These are phyloP conservation scores for Aspergillus bertholletiae DNA, from an alignment of 495 filamentous ascomycete genomes.

Conservation along the genomic window DNA sequence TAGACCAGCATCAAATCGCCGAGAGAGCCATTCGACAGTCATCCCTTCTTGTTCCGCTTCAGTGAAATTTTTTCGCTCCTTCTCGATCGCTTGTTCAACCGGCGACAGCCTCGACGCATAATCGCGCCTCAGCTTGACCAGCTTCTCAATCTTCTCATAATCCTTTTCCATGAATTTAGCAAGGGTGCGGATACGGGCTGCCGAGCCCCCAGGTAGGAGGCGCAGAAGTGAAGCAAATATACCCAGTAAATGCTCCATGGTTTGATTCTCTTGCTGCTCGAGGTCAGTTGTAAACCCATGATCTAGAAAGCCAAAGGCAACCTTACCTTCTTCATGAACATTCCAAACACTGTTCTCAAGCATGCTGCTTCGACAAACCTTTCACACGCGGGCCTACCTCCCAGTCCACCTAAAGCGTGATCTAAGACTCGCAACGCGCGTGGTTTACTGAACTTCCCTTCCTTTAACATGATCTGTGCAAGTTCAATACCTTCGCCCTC, in stretches of 20 bases:
- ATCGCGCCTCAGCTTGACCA: constrained; percentile 67
- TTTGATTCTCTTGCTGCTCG: constrained; percentile 56
- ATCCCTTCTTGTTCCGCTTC: constrained; percentile 59
- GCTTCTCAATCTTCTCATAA: constrained; percentile 74
- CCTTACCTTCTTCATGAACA: constrained; percentile 84
- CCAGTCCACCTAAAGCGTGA: constrained; percentile 66
- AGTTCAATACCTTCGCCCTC: constrained; percentile 93
- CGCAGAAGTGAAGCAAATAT: constrained; percentile 86
- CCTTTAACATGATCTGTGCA: constrained; percentile 80
- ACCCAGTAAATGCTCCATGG: constrained; percentile 81
- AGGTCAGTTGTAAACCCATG: constrained; percentile 18
- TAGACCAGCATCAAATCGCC: constrained; percentile 80
- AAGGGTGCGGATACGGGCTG: constrained; percentile 74
- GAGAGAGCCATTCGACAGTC: constrained; percentile 77
- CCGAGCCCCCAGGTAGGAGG: constrained; percentile 70
- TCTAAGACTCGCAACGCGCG: constrained; percentile 78
- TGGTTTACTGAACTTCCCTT: constrained; percentile 75
- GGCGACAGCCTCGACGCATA: constrained; percentile 61
- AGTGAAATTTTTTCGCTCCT: constrained; percentile 44
- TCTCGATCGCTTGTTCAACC: constrained; percentile 65
- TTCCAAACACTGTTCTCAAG: constrained; percentile 76
- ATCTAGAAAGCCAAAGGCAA: neutral
- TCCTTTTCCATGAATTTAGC: constrained; percentile 96
- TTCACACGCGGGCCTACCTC: constrained; percentile 59
- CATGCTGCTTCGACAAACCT: constrained; percentile 79